phyloP scores from a whole-genome alignment of 257 asterid genomes.

The Ajuga chamaepitys region DNA sequence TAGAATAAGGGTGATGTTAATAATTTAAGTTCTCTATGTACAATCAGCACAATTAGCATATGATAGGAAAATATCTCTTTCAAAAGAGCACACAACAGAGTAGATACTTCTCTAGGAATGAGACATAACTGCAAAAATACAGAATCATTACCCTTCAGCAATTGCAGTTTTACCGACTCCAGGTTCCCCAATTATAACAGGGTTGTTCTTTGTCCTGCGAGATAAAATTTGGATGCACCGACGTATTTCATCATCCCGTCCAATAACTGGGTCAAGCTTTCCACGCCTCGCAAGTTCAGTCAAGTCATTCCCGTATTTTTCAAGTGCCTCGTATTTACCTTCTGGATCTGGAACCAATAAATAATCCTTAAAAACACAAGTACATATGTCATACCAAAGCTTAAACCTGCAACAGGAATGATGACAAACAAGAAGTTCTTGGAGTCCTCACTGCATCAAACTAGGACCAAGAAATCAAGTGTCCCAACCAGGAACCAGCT shows the following conservation, averaged over 20 bases:
- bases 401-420: too few relatives aligned
- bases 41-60: neutral
- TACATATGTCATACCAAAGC: neutral
- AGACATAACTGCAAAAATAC: neutral
- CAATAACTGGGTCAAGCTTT: conserved; percentile 94
- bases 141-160: conserved; percentile 79
- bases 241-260: conserved; percentile 97
- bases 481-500: neutral
- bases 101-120: conserved; percentile 1
- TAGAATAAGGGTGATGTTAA: neutral
- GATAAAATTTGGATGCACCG: conserved; percentile 89
- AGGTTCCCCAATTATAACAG: conserved; percentile 97
- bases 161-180: conserved; percentile 99
- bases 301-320: conserved; percentile 88
- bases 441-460: neutral
- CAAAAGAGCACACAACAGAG: neutral
- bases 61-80: neutral
- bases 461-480: neutral
- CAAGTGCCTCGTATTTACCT: conserved; percentile 88
- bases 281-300: conserved; percentile 97
- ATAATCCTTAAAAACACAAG: conserved; percentile 4
- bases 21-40: neutral
- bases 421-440: neutral
- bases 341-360: conserved; percentile 56
- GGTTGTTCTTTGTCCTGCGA: conserved; percentile 94